phyloP scores from a whole-genome alignment of 176 grass and related monocot species.

The Cenchrus purpureus region DNA sequence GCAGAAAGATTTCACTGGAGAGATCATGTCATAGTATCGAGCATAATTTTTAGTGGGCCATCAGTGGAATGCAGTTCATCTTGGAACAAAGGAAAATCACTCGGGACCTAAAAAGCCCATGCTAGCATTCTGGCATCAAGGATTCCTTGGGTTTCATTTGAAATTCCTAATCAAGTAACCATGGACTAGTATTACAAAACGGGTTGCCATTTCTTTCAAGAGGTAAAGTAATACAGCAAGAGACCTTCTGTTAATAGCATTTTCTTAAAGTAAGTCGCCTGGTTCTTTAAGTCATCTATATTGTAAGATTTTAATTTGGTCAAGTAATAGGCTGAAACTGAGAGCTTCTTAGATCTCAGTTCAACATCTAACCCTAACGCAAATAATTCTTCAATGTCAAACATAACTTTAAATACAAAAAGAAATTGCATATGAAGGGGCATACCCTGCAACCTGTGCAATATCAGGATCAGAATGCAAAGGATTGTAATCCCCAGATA shows the following conservation, averaged over 20 bases:
- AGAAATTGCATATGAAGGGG: background rate
- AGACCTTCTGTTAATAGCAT: background rate
- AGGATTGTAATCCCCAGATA: slow-evolving; percentile 96
- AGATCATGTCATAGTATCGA: background rate
- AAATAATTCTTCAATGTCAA: background rate
- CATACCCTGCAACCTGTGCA: slow-evolving; percentile 89
- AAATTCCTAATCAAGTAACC: slow-evolving; percentile 10
- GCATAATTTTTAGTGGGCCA: background rate
- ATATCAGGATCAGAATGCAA: slow-evolving; percentile 90
- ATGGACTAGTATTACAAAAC: background rate
- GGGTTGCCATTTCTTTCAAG: background rate
- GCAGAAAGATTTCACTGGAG: background rate
- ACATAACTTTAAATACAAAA: slow-evolving; percentile 17
- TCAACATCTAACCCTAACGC: background rate
- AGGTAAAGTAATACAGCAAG: background rate
- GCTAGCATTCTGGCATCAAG: background rate
- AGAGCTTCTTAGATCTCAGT: background rate
- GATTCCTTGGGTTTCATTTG: background rate
- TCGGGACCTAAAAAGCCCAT: background rate
- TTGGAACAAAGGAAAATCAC: background rate
- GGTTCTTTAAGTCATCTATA: background rate
- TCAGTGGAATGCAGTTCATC: background rate
- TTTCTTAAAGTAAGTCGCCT: background rate
- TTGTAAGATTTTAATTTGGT: background rate
- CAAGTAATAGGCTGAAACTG: background rate